Base-by-base conservation (phyloP, 2,329 filamentous ascomycete species). In the Trichoderma koningiopsis region DNA sequence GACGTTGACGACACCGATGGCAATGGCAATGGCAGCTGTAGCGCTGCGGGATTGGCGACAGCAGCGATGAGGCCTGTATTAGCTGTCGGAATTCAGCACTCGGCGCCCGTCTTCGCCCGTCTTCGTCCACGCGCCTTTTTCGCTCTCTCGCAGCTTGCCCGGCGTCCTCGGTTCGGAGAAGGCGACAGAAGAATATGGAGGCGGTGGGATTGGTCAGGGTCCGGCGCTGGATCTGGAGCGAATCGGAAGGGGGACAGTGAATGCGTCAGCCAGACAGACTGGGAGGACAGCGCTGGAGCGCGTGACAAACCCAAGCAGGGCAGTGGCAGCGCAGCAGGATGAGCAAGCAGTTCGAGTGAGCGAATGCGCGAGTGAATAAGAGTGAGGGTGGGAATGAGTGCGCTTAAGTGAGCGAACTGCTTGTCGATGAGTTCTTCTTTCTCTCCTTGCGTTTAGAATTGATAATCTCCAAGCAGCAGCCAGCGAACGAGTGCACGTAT, bases 141-240 rank as follows among this genome's bases (percentile, higher is more conserved):
- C 22, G 24, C 13, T 27, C 8, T 19, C 27, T 29, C 31, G 52
- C 37, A 57, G 52, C 22, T 27, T 13, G 24, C 7, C 24, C 61
- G 68, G 68, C 47, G 53, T 60, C 64, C 47, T 70, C 68, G 70
- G 68, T 62, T 72, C 72, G 72, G 72, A 47, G 69, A 72, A 72
- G 71, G 69, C 72, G 72, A 73, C 8, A 69, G 71, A 72, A 70
- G 63, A 35, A 31, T 47, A 56, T 71, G 31, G 67, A 43, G 37
- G 31, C 55, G 60, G 43, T 29, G 43, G 40, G 69, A 72, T 70
- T 71, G 72, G 71, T 68, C 62, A 57, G 65, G 27, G 40, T 14
- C 27, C 29, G 40, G 43, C 43, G 33, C 29, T 49, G 27, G 35
- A 60, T 5, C 29, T 49, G 27, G 52, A 68, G 55, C 37, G 64